Evolutionary conservation across 495 filamentous ascomycete species (phyloP).

Genomic region (Penicillium paxilli): DNA sequence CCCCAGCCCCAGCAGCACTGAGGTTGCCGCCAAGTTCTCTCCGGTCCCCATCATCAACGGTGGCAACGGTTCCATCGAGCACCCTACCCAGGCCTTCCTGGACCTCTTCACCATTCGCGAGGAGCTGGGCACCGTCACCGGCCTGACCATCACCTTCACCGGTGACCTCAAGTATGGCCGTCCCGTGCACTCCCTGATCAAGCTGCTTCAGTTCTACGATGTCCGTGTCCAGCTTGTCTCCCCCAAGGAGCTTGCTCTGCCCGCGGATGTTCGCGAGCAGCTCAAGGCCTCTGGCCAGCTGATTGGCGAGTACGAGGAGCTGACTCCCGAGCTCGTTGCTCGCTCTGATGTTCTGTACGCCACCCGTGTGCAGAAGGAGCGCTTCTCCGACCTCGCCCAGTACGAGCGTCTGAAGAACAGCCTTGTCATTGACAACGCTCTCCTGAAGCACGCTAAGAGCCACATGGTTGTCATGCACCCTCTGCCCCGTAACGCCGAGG

Average conservation of each 20-base stretch:
- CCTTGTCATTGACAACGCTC: constrained; percentile 83
- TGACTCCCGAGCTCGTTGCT: constrained; percentile 83
- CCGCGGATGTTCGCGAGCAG: constrained; percentile 66
- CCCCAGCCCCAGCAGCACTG: constrained; percentile 74
- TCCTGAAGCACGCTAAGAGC: constrained; percentile 87
- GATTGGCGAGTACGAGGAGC: constrained; percentile 65
- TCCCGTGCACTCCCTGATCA: constrained; percentile 90
- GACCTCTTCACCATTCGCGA: constrained; percentile 98
- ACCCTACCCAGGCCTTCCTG: constrained; percentile 97
- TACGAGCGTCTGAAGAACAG: constrained; percentile 86
- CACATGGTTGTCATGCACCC: constrained; percentile 95
- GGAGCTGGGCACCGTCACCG: constrained; percentile 91
- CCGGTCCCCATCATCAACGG: constrained; percentile 93
- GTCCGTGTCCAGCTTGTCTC: constrained; percentile 90
- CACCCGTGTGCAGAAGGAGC: constrained; percentile 94
- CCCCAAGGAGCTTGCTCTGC: constrained; percentile 75
- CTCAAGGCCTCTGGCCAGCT: constrained; percentile 74
- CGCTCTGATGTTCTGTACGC: constrained; percentile 90
- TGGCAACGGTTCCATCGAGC: constrained; percentile 91
- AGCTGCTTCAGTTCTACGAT: constrained; percentile 91
- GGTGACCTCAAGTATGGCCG: constrained; percentile 92
- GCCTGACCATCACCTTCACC: constrained; percentile 90
- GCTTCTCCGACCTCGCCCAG: constrained; percentile 74
- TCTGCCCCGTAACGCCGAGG: constrained; percentile 87
- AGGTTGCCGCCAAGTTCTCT: constrained; percentile 79